Conservation (phyloP, 2,329 filamentous ascomycete genomes). For the Fusarium praegraminearum region DNA sequence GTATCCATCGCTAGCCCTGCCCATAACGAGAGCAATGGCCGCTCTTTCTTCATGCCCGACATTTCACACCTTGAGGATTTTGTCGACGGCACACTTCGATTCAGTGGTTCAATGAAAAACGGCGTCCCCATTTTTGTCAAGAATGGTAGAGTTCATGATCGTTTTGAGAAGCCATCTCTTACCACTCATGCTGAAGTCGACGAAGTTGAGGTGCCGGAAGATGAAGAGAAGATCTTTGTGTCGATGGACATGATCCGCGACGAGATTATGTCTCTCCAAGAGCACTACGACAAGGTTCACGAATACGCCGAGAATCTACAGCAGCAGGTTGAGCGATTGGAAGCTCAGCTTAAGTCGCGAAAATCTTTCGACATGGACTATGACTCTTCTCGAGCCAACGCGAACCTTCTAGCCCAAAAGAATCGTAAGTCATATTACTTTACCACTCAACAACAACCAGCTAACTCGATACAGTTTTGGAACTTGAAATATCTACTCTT, state of each 20-base stretch:
- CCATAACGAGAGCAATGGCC: slow-evolving; percentile 57
- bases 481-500: slow-evolving; percentile 69
- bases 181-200: slow-evolving; percentile 62
- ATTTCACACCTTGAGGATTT: slow-evolving; percentile 69
- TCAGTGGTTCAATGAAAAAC: slow-evolving; percentile 63
- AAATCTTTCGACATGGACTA: slow-evolving; percentile 57
- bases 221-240: slow-evolving; percentile 69
- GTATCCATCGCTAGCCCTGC: slow-evolving; percentile 51
- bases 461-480: slow-evolving; percentile 60
- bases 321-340: slow-evolving; percentile 63
- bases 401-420: slow-evolving; percentile 64
- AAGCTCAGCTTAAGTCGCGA: slow-evolving; percentile 61
- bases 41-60: slow-evolving; percentile 67
- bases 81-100: slow-evolving; percentile 65
- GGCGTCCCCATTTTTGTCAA: slow-evolving; percentile 69
- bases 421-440: slow-evolving; percentile 60
- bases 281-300: slow-evolving; percentile 67
- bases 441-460: neutral
- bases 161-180: slow-evolving; percentile 50
- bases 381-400: slow-evolving; percentile 58
- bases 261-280: slow-evolving; percentile 66
- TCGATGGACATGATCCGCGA: slow-evolving; percentile 72
- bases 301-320: slow-evolving; percentile 66
- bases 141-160: slow-evolving; percentile 64
- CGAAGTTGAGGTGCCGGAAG: slow-evolving; percentile 62